These are phyloP conservation scores for Blepharisma japonicum DNA, from an alignment of 73 alveolate genomes.

Conservation along the genomic window DNA sequence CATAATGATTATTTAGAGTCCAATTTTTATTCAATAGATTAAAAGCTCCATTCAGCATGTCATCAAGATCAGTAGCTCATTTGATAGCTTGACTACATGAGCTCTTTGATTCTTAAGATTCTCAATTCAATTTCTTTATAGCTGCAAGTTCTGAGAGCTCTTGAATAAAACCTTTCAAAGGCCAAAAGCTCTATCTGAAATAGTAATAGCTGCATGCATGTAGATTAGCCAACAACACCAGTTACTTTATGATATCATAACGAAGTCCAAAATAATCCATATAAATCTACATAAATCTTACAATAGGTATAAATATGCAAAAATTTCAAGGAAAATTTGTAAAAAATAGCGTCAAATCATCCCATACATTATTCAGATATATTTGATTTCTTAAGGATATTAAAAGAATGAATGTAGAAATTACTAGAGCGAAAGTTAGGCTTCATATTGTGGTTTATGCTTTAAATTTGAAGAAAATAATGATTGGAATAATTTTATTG, in stretches of 20 bases:
- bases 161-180: neutral
- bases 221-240: neutral
- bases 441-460: slow-evolving; percentile 97
- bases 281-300: neutral
- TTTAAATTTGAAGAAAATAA: no score
- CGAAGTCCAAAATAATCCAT: neutral
- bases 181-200: neutral
- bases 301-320: neutral
- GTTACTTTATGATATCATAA: neutral
- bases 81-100: no score
- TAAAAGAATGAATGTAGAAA: no score
- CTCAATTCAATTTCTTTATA: neutral
- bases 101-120: neutral
- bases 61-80: neutral
- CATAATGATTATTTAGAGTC: neutral
- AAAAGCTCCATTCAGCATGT: neutral
- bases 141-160: neutral
- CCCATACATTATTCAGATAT: neutral
- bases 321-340: neutral
- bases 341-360: neutral
- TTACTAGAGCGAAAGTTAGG: no score
- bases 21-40: neutral
- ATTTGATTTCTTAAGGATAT: no score
- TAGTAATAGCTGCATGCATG: neutral
- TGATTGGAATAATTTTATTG: no score